These are phyloP conservation scores for Sclerotinia borealis DNA, from an alignment of 2,329 filamentous ascomycete genomes.

Conservation along the genomic window DNA sequence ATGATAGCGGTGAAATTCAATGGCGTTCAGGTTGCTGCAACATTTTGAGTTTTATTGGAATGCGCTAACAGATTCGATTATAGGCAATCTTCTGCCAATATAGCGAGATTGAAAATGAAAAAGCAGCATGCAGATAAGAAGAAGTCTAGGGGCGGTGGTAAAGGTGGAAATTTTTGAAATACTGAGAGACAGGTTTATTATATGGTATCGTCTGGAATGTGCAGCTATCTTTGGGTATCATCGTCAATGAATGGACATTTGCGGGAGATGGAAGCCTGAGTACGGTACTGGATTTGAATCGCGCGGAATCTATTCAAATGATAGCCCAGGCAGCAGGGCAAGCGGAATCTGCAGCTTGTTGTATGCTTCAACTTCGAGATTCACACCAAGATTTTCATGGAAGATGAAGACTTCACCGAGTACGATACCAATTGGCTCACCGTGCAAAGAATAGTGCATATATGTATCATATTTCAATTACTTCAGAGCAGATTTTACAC, in stretches of 20 bases:
- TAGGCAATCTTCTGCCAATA: constrained; percentile 31
- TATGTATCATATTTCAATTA: not conserved
- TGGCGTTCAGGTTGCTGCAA: not conserved
- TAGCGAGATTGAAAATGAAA: constrained; percentile 27
- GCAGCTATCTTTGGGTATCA: not conserved
- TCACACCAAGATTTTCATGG: too few species aligned
- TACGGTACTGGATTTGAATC: too few species aligned
- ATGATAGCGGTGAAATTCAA: not conserved
- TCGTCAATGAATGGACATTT: not conserved
- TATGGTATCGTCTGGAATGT: not conserved
- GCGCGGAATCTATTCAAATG: too few species aligned
- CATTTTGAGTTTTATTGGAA: not conserved
- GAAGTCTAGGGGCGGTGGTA: constrained; percentile 18
- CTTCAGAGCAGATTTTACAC: not conserved
- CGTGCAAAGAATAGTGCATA: not conserved
- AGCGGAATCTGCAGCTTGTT: too few species aligned
- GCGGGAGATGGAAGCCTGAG: too few species aligned
- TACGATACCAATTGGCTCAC: not conserved
- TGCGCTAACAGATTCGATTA: constrained; percentile 10
- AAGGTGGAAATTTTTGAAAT: not conserved
- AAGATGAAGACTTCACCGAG: not conserved
- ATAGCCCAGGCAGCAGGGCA: too few species aligned
- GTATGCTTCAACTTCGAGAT: too few species aligned
- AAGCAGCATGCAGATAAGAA: constrained; percentile 33
- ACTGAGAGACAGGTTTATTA: not conserved